Evolutionary conservation across 495 filamentous ascomycete species (phyloP), one percentile per base, ranked within the genome.

Genomic region (Tuber borchii): DNA sequence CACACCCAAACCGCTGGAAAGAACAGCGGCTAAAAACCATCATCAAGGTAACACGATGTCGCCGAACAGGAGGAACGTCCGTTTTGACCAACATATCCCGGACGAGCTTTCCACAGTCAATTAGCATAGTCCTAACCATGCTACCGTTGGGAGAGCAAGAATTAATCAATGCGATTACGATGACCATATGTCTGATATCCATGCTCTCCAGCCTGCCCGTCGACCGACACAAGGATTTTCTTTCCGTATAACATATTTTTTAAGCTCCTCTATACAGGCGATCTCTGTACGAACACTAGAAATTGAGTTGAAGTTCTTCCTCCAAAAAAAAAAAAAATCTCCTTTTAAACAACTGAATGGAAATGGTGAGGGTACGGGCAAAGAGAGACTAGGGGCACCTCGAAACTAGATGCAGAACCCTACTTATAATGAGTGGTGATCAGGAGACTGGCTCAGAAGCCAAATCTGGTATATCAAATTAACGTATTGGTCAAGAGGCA

Each of bases 221-320:
- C 76, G 12, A 70, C 76, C 2, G 76, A 77, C 17, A 78, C 69
- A 14, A 77, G 10, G 22, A 78, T 46, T 46, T 17, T 77, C n/a
- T 76, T 46, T 37, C 20, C 71, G 22, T 22, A 39, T 37, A 48
- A 31, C 71, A 73, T 73, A 1, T 61, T 61, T 61, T n/a, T 26
- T 61, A 14, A n/a, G 10, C 22, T 14, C 48, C 2, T 51, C 48
- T 12, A 2, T 61, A 14, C 51, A 3, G 12, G 22, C 8, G n/a
- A 61, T 10, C 51, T 61, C 51, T 61, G 2, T 14, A 26, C n/a
- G n/a, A 61, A 26, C 51, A 61, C 51, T 26, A 5, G 51, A 1
- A 61, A 31, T 26, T 31, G 51, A 61, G 2, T 61, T 2, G 51
- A 26, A 9, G 3, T n/a, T 61, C 8, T 61, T 2, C 51, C 22